phyloP scores from a whole-genome alignment of 2,329 filamentous ascomycete species.

The Botrytis sinoallii region DNA sequence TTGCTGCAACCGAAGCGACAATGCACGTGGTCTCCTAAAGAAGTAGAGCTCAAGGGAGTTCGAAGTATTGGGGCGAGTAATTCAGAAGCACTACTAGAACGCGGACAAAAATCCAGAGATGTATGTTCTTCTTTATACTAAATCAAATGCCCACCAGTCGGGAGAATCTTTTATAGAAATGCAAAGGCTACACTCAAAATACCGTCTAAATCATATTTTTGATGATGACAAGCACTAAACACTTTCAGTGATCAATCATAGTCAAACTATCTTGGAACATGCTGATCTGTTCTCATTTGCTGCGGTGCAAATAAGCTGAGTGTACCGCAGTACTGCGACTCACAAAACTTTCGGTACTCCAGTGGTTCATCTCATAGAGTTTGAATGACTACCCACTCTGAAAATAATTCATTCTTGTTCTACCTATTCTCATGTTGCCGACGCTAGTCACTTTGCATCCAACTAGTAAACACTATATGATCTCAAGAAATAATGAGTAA shows the following conservation, averaged over 20 bases:
- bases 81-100: neutral
- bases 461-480: too few relatives aligned
- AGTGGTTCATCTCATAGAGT: too few relatives aligned
- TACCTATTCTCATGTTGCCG: too few relatives aligned
- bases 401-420: neutral
- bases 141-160: neutral
- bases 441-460: too few relatives aligned
- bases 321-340: neutral
- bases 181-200: neutral
- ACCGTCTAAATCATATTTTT: neutral
- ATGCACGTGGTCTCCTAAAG: neutral
- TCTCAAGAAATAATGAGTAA: too few relatives aligned
- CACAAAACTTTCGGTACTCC: neutral
- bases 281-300: neutral
- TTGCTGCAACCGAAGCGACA: too few relatives aligned
- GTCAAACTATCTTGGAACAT: neutral
- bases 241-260: neutral
- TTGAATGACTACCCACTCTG: neutral
- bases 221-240: too few relatives aligned
- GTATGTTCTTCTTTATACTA: neutral
- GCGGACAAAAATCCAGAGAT: neutral
- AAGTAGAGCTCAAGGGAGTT: neutral
- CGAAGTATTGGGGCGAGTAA: too few relatives aligned
- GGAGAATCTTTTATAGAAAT: too few relatives aligned
- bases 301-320: neutral